These are phyloP conservation scores for Euptelea pleiosperma DNA, from an alignment of 164 flowering plant genomes.

Conservation along the genomic window DNA sequence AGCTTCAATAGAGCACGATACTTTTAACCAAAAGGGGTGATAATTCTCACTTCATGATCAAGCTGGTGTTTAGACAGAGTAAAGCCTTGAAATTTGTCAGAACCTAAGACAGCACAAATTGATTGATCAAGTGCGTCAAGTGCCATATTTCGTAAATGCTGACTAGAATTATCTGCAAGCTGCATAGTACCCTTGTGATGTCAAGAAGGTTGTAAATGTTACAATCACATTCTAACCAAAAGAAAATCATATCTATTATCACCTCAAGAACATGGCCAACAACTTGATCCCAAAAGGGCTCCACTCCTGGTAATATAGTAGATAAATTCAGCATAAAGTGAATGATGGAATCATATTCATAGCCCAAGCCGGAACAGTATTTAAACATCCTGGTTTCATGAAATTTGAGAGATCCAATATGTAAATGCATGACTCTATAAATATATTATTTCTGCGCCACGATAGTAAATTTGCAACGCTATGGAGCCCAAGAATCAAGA, in stretches of 20 bases:
- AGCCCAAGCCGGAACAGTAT: background rate
- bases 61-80: slow-evolving; percentile 21
- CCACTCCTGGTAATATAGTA: slow-evolving; percentile 57
- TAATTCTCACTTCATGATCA: slow-evolving; percentile 40
- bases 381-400: background rate
- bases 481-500: too few species aligned
- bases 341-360: background rate
- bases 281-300: slow-evolving; percentile 91
- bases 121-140: slow-evolving; percentile 93
- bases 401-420: slow-evolving; percentile 3
- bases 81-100: slow-evolving; percentile 53
- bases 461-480: too few species aligned
- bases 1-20: background rate
- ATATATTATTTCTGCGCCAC: too few species aligned
- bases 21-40: slow-evolving; percentile 1
- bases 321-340: slow-evolving; percentile 10
- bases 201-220: slow-evolving; percentile 4
- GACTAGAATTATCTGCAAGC: slow-evolving; percentile 80
- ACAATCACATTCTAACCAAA: background rate
- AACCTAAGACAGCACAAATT: slow-evolving; percentile 86
- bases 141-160: slow-evolving; percentile 66
- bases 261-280: slow-evolving; percentile 94
- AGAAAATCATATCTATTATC: slow-evolving; percentile 16
- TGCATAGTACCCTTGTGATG: slow-evolving; percentile 32
- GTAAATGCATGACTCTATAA: background rate